Evolutionary conservation across 2,329 filamentous ascomycete species (phyloP).

Genomic region (Pestalotiopsis fici): DNA sequence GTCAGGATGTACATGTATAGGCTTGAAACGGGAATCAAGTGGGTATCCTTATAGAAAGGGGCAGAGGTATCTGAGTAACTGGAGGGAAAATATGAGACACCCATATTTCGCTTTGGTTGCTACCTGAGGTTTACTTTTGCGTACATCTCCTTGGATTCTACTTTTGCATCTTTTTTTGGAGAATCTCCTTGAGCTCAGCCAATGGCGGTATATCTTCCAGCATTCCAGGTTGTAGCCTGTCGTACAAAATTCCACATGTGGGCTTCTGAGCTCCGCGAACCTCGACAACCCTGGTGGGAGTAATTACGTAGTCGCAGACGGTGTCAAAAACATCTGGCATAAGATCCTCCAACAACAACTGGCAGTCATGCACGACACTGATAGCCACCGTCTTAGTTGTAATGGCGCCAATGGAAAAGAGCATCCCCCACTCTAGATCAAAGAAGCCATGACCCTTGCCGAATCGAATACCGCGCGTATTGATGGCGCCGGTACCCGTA

Average conservation of each 20-base stretch:
- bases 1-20: background rate
- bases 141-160: background rate
- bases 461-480: conserved; percentile 35
- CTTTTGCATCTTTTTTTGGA: background rate
- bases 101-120: background rate
- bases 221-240: conserved; percentile 33
- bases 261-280: conserved; percentile 32
- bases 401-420: conserved; percentile 33
- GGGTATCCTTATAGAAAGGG: background rate
- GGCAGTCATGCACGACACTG: conserved; percentile 40
- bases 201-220: conserved; percentile 34
- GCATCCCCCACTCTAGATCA: conserved; percentile 43
- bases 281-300: conserved; percentile 30
- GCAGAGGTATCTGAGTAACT: background rate
- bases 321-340: conserved; percentile 36
- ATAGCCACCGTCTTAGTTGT: conserved; percentile 25
- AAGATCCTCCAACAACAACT: conserved; percentile 38
- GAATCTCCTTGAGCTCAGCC: conserved; percentile 15
- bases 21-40: background rate
- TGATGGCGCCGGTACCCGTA: conserved; percentile 40
- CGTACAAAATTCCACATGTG: conserved; percentile 36
- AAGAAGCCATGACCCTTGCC: conserved; percentile 42
- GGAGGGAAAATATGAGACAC: background rate
- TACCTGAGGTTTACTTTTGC: background rate
- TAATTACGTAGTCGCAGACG: conserved; percentile 40